phyloP scores from a whole-genome alignment of 2,329 filamentous ascomycete genomes.

The Aspergillus sp. region DNA sequence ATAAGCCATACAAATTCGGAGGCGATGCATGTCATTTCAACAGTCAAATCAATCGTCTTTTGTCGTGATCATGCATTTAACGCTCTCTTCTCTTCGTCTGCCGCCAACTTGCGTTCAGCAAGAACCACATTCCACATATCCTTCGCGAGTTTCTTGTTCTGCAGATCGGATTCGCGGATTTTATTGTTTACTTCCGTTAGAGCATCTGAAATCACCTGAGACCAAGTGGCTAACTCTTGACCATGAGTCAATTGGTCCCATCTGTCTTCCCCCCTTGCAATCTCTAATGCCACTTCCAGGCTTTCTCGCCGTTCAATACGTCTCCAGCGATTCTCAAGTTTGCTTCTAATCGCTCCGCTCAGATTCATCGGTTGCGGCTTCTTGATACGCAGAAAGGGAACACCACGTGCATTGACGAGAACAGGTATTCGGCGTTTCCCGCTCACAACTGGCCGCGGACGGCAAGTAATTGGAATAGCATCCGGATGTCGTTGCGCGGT shows the following conservation, averaged over 20 bases:
- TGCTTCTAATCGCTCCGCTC: slow-evolving; percentile 30
- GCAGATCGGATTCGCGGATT: slow-evolving; percentile 21
- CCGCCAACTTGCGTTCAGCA: not conserved
- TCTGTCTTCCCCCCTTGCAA: slow-evolving; percentile 35
- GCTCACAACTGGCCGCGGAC: slow-evolving; percentile 26
- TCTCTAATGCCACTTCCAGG: slow-evolving; percentile 22
- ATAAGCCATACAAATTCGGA: not conserved
- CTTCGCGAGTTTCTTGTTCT: slow-evolving; percentile 17
- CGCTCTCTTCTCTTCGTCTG: slow-evolving; percentile 7
- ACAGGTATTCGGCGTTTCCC: slow-evolving; percentile 36
- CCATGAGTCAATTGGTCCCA: slow-evolving; percentile 33
- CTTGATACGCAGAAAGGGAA: slow-evolving; percentile 39
- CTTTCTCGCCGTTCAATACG: slow-evolving; percentile 26
- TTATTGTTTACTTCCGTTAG: slow-evolving; percentile 16
- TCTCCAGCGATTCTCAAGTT: slow-evolving; percentile 29
- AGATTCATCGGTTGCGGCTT: slow-evolving; percentile 38
- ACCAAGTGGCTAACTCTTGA: slow-evolving; percentile 19
- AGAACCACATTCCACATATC: slow-evolving; percentile 1
- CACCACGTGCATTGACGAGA: slow-evolving; percentile 35
- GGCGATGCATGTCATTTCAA: not conserved
- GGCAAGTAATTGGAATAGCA: slow-evolving; percentile 27
- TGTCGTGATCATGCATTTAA: not conserved
- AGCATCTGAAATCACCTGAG: slow-evolving; percentile 11
- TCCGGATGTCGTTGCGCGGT: slow-evolving; percentile 29
- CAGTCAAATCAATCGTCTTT: not conserved